These are phyloP conservation scores for Phragmites australis DNA, from an alignment of 176 grass and related monocot species.

Conservation along the genomic window DNA sequence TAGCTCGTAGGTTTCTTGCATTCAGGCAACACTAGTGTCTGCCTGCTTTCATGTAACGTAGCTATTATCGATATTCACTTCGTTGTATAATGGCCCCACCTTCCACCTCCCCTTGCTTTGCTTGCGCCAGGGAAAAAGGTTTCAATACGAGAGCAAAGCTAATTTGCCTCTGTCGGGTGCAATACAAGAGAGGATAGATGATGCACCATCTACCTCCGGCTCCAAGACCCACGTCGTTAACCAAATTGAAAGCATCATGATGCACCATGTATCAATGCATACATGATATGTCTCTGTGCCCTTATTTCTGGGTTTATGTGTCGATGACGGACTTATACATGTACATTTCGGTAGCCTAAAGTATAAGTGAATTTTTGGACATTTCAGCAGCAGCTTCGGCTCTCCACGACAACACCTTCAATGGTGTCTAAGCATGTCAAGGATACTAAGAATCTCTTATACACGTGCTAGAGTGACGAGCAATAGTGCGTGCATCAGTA, in stretches of 20 bases:
- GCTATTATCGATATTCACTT: conserved; percentile 30
- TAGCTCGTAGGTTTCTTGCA: conserved; percentile 9
- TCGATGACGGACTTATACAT: background rate
- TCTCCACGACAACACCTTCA: no score
- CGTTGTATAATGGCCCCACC: conserved; percentile 13
- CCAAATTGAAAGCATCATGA: conserved; percentile 36
- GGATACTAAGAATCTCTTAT: no score
- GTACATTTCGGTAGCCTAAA: background rate
- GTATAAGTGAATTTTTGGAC: background rate
- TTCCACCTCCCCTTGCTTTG: conserved; percentile 30
- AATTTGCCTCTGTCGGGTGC: background rate
- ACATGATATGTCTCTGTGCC: background rate
- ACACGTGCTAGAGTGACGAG: no score
- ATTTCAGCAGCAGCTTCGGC: no score
- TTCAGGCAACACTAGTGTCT: conserved; percentile 28
- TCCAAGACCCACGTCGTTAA: conserved; percentile 38
- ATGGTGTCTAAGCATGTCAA: no score
- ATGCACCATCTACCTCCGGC: background rate
- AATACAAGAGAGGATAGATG: background rate
- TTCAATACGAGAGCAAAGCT: conserved; percentile 1
- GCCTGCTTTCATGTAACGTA: conserved; percentile 10
- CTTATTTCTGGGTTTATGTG: background rate
- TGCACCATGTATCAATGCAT: background rate
- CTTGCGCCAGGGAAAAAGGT: conserved; percentile 28
- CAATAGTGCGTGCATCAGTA: no score